Base-by-base conservation (phyloP, 192 early-diverging fungal species). In the Mortierella hygrophila region DNA sequence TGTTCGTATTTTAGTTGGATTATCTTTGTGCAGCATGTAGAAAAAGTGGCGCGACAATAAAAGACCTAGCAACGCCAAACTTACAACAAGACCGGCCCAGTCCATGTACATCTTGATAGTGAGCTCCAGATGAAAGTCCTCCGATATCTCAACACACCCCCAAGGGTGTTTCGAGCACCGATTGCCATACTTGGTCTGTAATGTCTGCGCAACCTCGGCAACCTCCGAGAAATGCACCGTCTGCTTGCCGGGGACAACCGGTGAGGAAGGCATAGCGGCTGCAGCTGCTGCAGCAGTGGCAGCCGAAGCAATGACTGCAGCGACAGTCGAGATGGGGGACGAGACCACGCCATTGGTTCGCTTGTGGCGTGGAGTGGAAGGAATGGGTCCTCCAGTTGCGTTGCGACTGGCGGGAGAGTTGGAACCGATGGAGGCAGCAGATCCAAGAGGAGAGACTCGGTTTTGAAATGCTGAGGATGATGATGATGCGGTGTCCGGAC, bases 91-190 rank as follows among this genome's bases (percentile, higher is more conserved):
- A 2, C 84, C 84, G 3, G 84, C 84, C 84, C 84, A 86, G 46
- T 86, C 84, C 84, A 86, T 80, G 54, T 86, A 86, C 84, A 86
- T 86, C 76, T 86, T 86, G 72, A 86, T 86, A 18, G 84, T 81
- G 35, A 86, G 75, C 74, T 86, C 84, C 47, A 86, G 37, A 77
- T 86, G 84, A 44, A 41, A 72, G 6, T 86, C 79, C 38, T 79
- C 77, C 11, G 79, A 68, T 0, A 86, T 13, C 32, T 78, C 84
- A 13, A 86, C 84, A 72, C 84, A 86, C n/a, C 84, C 84, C 84
- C 84, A 86, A 47, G 75, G 79, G 65, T 86, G 84, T 8, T 68
- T 60, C 23, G 29, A 15, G 52, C 84, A 86, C 32, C 55, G 70
- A 29, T 37, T 68, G 29, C 84, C 84, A 21, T 86, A 86, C 57